Base-by-base conservation (phyloP, 345 rosid genomes). In the Clausena lansium region DNA sequence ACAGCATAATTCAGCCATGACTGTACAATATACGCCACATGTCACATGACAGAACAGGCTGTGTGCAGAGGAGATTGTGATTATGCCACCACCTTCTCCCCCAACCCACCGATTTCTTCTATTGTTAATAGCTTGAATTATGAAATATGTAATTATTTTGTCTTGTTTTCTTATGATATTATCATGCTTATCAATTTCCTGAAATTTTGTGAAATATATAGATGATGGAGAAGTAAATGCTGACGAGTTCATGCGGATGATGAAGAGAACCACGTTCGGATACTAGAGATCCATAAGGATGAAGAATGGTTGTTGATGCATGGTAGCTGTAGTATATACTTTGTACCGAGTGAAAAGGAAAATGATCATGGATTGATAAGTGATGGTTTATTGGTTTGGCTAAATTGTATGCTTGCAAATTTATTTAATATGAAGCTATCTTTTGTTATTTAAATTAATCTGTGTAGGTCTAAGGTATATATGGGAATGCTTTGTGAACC, bases 231-330 rank as follows among this genome's bases (percentile, higher is more conserved):
- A 92, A 87, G 92, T 94, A 65, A 77, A 76, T 59, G 6, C 78
- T 22, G 90, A 94, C 2, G 97, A 94, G 67, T 94, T 94, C 81
- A 74, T 88, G 73, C 85, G 73, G 88, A 91, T 89, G 89, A 94
- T 92, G 98, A 88, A 59, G 82, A 85, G 84, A 79, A 91, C 95
- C 39, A 67, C 86, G 1, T 92, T 74, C 11, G 91, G 89, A 24
- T 84, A 76, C 70, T 88, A 84, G 66, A 80, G 64, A 52, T 74
- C 67, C 22, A 27, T 35, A n/a, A 39, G 32, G 5, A 66, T 33
- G 78, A 79, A 20, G 78, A 74, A 45, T 15, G 50, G 17, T 45
- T 45, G 50, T 13, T 45, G 50, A 66, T 35, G 22, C 62, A 39
- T 33, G 47, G 45, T 61, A 45, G 54, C 61, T 77, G 78, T 73